phyloP scores from a whole-genome alignment of 768 basidiomycete genomes.

The Coprinellus aureogranulatus region DNA sequence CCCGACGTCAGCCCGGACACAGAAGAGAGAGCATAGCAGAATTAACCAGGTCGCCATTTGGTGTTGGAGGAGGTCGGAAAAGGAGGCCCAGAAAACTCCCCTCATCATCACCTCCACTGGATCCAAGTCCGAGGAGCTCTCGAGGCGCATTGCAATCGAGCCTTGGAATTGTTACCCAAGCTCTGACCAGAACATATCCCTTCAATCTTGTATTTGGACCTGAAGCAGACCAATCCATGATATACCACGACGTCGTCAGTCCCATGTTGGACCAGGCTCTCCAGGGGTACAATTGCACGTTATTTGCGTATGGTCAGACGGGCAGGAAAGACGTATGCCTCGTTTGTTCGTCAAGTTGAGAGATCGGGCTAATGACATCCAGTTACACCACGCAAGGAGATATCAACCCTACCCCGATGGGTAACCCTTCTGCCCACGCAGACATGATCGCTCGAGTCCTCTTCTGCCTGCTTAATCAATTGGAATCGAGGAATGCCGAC shows the following conservation, averaged over 20 bases:
- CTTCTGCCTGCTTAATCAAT: conserved; percentile 84
- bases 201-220: conserved; percentile 97
- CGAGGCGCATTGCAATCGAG: conserved; percentile 65
- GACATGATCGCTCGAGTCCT: conserved; percentile 96
- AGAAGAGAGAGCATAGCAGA: conserved; percentile 49
- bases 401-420: conserved; percentile 74
- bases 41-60: conserved; percentile 94
- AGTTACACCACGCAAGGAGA: conserved; percentile 99
- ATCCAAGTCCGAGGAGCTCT: conserved; percentile 70
- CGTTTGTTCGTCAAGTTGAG: neutral
- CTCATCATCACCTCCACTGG: conserved; percentile 81
- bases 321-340: conserved; percentile 92
- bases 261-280: conserved; percentile 95
- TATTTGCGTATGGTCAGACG: conserved; percentile 98
- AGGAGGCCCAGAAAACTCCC: conserved; percentile 82
- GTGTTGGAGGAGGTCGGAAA: conserved; percentile 80
- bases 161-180: conserved; percentile 69
- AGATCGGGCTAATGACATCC: conserved; percentile 5
- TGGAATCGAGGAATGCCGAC: conserved; percentile 74
- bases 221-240: conserved; percentile 90
- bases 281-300: conserved; percentile 92
- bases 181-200: conserved; percentile 82
- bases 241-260: conserved; percentile 90
- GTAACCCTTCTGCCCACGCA: conserved; percentile 83
- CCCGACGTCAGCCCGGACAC: conserved; percentile 8